phyloP scores from a whole-genome alignment of 805 yeast species.

The Lachancea sp. region DNA sequence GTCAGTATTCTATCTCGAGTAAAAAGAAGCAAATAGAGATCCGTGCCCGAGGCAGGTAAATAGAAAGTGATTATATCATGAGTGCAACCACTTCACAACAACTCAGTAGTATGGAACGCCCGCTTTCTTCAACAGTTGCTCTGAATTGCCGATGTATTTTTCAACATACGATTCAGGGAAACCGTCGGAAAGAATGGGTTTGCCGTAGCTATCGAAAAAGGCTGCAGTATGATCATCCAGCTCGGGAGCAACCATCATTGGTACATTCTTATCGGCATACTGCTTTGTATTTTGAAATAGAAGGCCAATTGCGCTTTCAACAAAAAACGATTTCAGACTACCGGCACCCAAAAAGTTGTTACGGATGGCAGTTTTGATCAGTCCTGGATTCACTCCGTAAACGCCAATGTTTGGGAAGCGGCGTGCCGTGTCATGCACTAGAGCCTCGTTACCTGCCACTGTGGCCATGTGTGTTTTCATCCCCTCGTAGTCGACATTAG shows the following conservation, averaged over 20 bases:
- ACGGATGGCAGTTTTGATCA: constrained; percentile 34
- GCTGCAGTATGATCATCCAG: constrained; percentile 29
- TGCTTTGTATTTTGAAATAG: constrained; percentile 31
- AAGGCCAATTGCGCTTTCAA: constrained; percentile 31
- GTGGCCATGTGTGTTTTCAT: constrained; percentile 34
- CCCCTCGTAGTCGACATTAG: constrained; percentile 27
- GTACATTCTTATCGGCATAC: constrained; percentile 30
- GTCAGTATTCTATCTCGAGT: too few relatives aligned
- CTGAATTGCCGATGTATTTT: constrained; percentile 23
- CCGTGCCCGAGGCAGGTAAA: too few relatives aligned
- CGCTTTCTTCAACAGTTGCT: constrained; percentile 12
- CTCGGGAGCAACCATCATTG: constrained; percentile 28
- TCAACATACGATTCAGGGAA: constrained; percentile 28
- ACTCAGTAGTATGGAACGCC: not conserved
- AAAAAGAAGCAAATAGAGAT: too few relatives aligned
- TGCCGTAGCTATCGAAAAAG: constrained; percentile 29
- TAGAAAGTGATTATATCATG: not conserved
- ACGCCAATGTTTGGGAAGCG: constrained; percentile 20
- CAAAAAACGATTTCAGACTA: constrained; percentile 14
- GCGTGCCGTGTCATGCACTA: constrained; percentile 23
- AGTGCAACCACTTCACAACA: not conserved
- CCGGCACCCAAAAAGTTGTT: constrained; percentile 28
- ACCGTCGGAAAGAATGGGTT: constrained; percentile 26
- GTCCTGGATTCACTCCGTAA: constrained; percentile 38
- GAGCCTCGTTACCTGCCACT: constrained; percentile 38